Conservation (phyloP, 2,329 filamentous ascomycete species). For the Colletotrichum nymphaeae region DNA sequence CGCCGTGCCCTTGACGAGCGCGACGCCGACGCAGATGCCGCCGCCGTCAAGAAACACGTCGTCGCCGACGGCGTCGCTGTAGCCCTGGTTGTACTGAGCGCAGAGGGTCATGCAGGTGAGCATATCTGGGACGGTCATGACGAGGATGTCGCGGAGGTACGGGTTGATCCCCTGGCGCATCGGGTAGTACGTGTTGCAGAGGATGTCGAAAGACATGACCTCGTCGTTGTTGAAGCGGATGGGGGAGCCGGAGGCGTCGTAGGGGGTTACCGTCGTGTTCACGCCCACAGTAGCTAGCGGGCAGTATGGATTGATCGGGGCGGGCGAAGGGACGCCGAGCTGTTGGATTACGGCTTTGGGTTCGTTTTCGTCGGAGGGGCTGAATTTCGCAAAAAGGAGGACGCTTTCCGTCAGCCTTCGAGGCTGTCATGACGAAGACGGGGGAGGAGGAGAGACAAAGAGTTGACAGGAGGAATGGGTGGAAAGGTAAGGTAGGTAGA, state of each 20-base stretch:
- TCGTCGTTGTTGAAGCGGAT: conserved; percentile 37
- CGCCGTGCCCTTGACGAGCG: conserved; percentile 27
- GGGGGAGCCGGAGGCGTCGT: conserved; percentile 32
- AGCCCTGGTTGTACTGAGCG: conserved; percentile 36
- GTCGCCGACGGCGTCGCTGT: conserved; percentile 36
- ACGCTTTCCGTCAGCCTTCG: conserved; percentile 30
- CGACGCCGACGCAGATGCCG: conserved; percentile 34
- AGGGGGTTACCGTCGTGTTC: conserved; percentile 29
- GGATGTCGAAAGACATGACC: conserved; percentile 34
- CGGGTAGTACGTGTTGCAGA: conserved; percentile 35
- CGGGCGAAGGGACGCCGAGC: conserved; percentile 32
- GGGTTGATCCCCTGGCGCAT: conserved; percentile 33
- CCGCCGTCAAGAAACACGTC: conserved; percentile 29
- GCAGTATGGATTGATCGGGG: conserved; percentile 35
- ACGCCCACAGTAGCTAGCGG: neutral
- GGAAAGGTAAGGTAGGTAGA: neutral
- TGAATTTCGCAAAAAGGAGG: neutral
- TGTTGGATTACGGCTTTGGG: conserved; percentile 9
- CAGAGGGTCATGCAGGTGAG: conserved; percentile 35
- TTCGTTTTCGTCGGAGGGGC: neutral
- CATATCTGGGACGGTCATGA: conserved; percentile 34
- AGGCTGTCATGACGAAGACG: conserved; percentile 17
- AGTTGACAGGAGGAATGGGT: conserved; percentile 1
- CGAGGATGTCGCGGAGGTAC: conserved; percentile 28
- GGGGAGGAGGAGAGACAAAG: neutral